Conservation (phyloP, 2,329 filamentous ascomycete species). For the Colletotrichum euphorbiae region DNA sequence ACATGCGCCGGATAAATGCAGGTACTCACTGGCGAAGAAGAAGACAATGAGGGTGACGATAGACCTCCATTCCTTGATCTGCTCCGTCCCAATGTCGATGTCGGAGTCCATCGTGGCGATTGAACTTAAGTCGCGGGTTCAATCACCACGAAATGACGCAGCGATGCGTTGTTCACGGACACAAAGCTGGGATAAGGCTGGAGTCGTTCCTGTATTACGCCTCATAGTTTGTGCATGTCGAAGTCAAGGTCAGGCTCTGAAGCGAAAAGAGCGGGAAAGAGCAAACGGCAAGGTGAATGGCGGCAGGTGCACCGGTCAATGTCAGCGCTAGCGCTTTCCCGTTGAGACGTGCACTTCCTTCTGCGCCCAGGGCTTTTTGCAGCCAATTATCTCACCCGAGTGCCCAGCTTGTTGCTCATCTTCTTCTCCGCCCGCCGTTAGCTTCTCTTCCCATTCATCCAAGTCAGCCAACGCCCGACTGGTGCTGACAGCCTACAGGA, state of each 20-base stretch:
- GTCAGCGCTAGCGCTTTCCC: slow-evolving; percentile 7
- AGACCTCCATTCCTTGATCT: slow-evolving; percentile 74
- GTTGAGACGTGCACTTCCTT: background rate
- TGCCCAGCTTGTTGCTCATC: background rate
- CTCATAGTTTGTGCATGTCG: slow-evolving; percentile 7
- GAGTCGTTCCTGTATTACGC: background rate
- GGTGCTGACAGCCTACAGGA: background rate
- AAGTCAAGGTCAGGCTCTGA: background rate
- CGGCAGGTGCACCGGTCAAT: slow-evolving; percentile 10
- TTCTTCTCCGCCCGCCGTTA: background rate
- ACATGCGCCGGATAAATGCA: slow-evolving; percentile 5
- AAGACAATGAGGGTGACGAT: slow-evolving; percentile 79
- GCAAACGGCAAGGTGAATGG: background rate
- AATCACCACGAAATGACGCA: background rate
- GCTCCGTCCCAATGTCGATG: slow-evolving; percentile 57
- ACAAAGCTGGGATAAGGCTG: slow-evolving; percentile 12
- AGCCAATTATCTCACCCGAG: slow-evolving; percentile 8
- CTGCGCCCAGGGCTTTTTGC: background rate
- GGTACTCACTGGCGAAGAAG: slow-evolving; percentile 75
- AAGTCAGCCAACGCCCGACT: slow-evolving; percentile 19
- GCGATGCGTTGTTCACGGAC: background rate
- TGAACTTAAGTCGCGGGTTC: background rate
- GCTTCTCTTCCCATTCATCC: background rate
- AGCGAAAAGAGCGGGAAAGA: background rate
- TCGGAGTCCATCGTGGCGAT: slow-evolving; percentile 41